Conservation (phyloP, 257 asterid genomes). For the Capsicum baccatum region DNA sequence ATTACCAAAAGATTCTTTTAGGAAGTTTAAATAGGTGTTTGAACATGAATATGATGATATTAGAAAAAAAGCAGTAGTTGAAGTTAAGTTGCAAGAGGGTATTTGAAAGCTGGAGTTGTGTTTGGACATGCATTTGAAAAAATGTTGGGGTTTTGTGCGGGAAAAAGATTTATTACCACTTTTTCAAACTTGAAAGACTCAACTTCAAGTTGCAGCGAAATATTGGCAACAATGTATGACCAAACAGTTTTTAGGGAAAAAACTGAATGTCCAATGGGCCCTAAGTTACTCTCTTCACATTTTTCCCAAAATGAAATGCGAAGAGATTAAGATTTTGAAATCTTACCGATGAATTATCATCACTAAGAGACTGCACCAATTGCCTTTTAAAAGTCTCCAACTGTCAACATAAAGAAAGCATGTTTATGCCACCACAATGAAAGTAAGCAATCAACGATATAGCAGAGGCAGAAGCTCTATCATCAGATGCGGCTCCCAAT, state of each 20-base stretch:
- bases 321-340: slow-evolving; percentile 20
- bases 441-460: background rate
- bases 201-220: background rate
- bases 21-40: background rate
- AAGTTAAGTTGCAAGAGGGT: background rate
- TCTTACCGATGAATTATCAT: slow-evolving; percentile 77
- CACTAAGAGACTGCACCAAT: slow-evolving; percentile 85
- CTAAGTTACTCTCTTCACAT: background rate
- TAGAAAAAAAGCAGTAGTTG: background rate
- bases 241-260: background rate
- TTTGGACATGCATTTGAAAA: background rate
- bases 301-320: background rate
- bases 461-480: slow-evolving; percentile 9
- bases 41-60: background rate
- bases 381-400: slow-evolving; percentile 92
- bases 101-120: background rate
- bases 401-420: slow-evolving; percentile 43
- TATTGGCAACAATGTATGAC: background rate
- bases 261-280: background rate
- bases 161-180: background rate
- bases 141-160: background rate
- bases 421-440: background rate
- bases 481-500: background rate
- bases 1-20: background rate
- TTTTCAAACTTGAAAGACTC: background rate